Conservation (phyloP, 2,329 filamentous ascomycete species). For the Cadophora sp. region DNA sequence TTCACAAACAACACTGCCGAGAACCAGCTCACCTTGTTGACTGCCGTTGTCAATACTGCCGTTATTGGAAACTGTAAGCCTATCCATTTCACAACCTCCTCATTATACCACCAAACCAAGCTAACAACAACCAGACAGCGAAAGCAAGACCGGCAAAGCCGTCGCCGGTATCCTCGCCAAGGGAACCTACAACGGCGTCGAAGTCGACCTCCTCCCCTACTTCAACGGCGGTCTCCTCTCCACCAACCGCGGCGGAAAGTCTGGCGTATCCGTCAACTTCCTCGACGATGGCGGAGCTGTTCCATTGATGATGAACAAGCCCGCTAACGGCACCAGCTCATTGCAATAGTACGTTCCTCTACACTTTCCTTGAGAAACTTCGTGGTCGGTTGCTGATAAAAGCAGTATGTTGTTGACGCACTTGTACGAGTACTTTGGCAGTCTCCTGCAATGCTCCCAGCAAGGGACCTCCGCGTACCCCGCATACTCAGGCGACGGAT, state of each 20-base stretch:
- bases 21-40: constrained; percentile 62
- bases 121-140: constrained; percentile 46
- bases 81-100: neutral
- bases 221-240: constrained; percentile 58
- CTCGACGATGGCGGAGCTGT: constrained; percentile 62
- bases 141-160: constrained; percentile 56
- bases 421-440: constrained; percentile 65
- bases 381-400: neutral
- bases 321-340: constrained; percentile 52
- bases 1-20: constrained; percentile 58
- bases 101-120: neutral
- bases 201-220: constrained; percentile 62
- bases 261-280: constrained; percentile 59
- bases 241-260: constrained; percentile 56
- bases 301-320: constrained; percentile 59
- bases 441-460: constrained; percentile 59
- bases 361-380: neutral
- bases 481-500: constrained; percentile 52
- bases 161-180: constrained; percentile 61
- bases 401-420: constrained; percentile 61
- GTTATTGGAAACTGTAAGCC: constrained; percentile 60
- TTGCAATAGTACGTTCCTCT: constrained; percentile 59
- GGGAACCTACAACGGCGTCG: constrained; percentile 53
- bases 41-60: constrained; percentile 64
- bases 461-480: constrained; percentile 57